phyloP scores from a whole-genome alignment of 352 stramenopile genomes.

The Pilasporangium apinafurcum region DNA sequence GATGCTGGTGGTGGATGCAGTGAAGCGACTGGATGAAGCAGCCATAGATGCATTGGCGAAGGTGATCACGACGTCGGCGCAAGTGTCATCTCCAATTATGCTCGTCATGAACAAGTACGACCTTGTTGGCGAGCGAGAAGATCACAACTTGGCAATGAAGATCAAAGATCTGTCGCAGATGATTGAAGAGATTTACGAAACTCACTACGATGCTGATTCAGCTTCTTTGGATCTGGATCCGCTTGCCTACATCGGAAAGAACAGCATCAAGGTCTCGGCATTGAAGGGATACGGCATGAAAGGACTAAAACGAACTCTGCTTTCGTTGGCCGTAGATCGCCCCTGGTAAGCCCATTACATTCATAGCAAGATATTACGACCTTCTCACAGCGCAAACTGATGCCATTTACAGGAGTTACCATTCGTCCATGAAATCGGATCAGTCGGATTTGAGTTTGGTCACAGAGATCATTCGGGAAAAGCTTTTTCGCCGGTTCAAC shows the following conservation, averaged over 20 bases:
- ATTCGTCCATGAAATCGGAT: slow-evolving; percentile 83
- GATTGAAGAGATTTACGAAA: slow-evolving; percentile 72
- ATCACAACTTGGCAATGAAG: slow-evolving; percentile 50
- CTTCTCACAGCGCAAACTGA: background rate
- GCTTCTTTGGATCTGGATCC: slow-evolving; percentile 52
- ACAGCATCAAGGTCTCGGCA: slow-evolving; percentile 75
- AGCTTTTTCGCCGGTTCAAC: slow-evolving; percentile 85
- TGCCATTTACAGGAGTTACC: slow-evolving; percentile 56
- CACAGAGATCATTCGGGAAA: slow-evolving; percentile 84
- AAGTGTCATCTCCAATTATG: slow-evolving; percentile 72
- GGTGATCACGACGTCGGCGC: slow-evolving; percentile 69
- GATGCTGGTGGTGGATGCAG: slow-evolving; percentile 79
- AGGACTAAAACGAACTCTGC: slow-evolving; percentile 53
- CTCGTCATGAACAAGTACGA: slow-evolving; percentile 87
- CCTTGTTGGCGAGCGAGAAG: slow-evolving; percentile 45
- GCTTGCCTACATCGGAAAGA: slow-evolving; percentile 65
- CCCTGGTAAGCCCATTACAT: slow-evolving; percentile 28
- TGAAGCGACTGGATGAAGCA: slow-evolving; percentile 76
- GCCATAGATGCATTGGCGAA: slow-evolving; percentile 76
- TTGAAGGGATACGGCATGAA: slow-evolving; percentile 64
- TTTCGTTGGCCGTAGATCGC: slow-evolving; percentile 61
- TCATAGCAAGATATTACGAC: background rate
- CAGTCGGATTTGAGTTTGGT: slow-evolving; percentile 79
- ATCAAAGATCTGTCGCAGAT: slow-evolving; percentile 78
- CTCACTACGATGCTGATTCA: slow-evolving; percentile 50